Evolutionary conservation across 768 basidiomycete species (phyloP), one percentile per base, ranked within the genome.

Genomic region (Chalciporus sphaerocephalus): DNA sequence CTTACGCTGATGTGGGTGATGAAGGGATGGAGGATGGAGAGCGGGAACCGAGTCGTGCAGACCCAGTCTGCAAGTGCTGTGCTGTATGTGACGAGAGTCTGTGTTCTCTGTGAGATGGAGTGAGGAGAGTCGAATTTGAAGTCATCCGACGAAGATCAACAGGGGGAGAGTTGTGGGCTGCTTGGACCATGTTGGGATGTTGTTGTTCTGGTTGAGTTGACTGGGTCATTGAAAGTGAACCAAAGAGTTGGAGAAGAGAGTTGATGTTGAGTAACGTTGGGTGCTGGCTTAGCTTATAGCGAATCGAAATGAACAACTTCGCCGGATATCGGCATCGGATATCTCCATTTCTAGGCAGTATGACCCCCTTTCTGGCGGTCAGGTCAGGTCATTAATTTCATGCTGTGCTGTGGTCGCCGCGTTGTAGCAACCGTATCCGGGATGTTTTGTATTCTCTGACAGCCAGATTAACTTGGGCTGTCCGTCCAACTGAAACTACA

Each of bases 11-110:
- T 16, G 86, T 86, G 3, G 87, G 87, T 2, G 83, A 86, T 13
- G 84, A 87, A 0, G 86, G 85, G 47, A 88, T 88, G 11, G 84
- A 86, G n/a, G 70, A 72, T 1, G 86, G 84, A 0, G 85, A 85
- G 18, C 75, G 74, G 9, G 82, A 83, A 32, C 81, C 84, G 20
- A 81, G 56, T 34, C 76, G 70, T 40, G 62, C 60, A 6, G 64
- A 68, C 13, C 64, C 60, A 2, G 68, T 67, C 33, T 73, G 72
- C 15, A 77, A 62, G 47, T 75, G 74, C 52, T 80, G 78, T 0
- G 80, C 79, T 17, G 64, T 47, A 24, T 76, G 67, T 15, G 69
- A 66, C 1, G 73, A 73, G 1, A 73, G 65, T 23, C 66, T 66
- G 44, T 69, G 66, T 40, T 66, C 59, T 49, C 69, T 62, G 42